Conservation (phyloP, 345 rosid species). For the Excoecaria cochinchinensis region DNA sequence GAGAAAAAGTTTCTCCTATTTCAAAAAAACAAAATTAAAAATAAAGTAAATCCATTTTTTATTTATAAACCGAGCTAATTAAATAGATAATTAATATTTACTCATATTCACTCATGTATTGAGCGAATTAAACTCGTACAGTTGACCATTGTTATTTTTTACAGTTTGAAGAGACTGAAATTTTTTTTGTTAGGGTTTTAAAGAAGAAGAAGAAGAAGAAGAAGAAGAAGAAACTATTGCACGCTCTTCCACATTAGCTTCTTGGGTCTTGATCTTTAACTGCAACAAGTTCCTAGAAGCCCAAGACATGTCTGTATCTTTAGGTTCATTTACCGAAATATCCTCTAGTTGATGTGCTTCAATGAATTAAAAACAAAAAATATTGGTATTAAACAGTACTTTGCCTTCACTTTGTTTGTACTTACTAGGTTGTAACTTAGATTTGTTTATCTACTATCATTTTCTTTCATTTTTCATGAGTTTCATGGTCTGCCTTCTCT, state of each 20-base stretch:
- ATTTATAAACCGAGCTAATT: too few relatives aligned
- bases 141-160: not conserved
- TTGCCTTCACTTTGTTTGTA: not conserved
- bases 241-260: constrained; percentile 46
- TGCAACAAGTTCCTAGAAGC: constrained; percentile 73
- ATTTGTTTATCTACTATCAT: too few relatives aligned
- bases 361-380: too few relatives aligned
- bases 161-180: not conserved
- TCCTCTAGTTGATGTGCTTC: not conserved
- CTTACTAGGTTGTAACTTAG: not conserved
- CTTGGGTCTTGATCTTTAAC: constrained; percentile 54
- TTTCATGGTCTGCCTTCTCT: not conserved
- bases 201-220: constrained; percentile 22
- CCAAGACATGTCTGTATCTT: constrained; percentile 38
- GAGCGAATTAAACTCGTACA: too few relatives aligned
- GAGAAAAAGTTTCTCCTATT: too few relatives aligned
- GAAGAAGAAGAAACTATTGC: not conserved
- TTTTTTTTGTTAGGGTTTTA: constrained; percentile 34
- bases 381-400: too few relatives aligned
- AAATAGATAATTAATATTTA: too few relatives aligned
- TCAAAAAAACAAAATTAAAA: too few relatives aligned
- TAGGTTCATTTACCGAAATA: constrained; percentile 24
- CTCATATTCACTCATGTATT: too few relatives aligned
- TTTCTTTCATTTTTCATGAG: not conserved
- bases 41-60: too few relatives aligned